Percentiles rank a stretch among this genome's conserved stretches.
These are phyloP conservation scores for Candida glucosophila DNA, from an alignment of 1,139 yeast genomes.

Conservation along the genomic window DNA sequence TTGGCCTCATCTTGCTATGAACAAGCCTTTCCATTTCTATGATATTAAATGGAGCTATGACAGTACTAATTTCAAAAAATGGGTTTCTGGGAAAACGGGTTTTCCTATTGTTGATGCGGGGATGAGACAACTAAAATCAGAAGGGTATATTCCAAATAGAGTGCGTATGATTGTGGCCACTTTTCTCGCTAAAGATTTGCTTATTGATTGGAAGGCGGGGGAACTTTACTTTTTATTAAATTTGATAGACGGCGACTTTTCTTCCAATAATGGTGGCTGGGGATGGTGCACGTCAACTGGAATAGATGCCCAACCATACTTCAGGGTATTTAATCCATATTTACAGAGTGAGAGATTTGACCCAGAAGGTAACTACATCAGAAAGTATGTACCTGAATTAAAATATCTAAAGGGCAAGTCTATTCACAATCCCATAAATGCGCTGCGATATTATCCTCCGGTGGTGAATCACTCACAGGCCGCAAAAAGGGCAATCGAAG, in stretches of 20 bases:
- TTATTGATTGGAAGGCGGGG: conserved; percentile 50
- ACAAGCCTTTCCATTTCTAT: conserved; percentile 34
- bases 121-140: conserved; percentile 41
- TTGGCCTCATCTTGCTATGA: conserved; percentile 47
- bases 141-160: conserved; percentile 47
- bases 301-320: conserved; percentile 49
- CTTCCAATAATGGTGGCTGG: conserved; percentile 54
- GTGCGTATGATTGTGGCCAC: conserved; percentile 47
- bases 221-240: conserved; percentile 41
- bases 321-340: conserved; percentile 46
- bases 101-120: conserved; percentile 50
- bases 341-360: conserved; percentile 44
- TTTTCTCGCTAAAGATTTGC: conserved; percentile 41
- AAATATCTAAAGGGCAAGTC: conserved; percentile 17
- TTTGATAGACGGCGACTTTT: conserved; percentile 44
- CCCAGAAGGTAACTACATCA: conserved; percentile 35
- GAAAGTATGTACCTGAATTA: conserved; percentile 44
- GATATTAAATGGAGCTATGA: conserved; percentile 35
- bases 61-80: conserved; percentile 26
- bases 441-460: conserved; percentile 32
- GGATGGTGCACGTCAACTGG: conserved; percentile 45
- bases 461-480: conserved; percentile 29
- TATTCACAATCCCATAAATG: conserved; percentile 29
- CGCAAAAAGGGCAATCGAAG: conserved; percentile 28
- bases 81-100: conserved; percentile 50